Base-by-base conservation (phyloP, 768 basidiomycete species). In the Tulasnella sp. region DNA sequence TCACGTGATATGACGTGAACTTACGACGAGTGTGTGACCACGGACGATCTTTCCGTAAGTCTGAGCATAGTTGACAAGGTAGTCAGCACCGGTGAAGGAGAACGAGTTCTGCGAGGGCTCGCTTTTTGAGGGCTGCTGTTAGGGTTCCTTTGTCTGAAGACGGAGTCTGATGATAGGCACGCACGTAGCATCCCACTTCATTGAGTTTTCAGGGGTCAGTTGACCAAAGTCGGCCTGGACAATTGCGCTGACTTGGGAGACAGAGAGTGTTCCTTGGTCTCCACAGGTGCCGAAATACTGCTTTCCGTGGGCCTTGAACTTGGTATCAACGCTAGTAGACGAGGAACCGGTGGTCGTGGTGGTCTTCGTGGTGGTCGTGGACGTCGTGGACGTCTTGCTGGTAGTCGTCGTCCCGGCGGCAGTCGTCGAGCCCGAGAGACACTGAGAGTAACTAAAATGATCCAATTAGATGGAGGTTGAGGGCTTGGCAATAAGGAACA, bases 161-260 rank as follows among this genome's bases (percentile, higher is more conserved):
- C 6, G 1, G 29, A 31, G 7, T 40, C 36, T 22, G 12, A 75
- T 25, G 37, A 40, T 15, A 14, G 31, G 25, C 58, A 49, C 72
- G 40, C 14, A 68, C 67, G 64, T 67, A 25, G 72, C 64, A 70
- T 76, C 40, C 40, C 49, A 75, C 25, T 77, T 76, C 76, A 74
- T 77, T 11, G 39, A 68, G 67, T 79, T 79, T 37, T 79, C 79
- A 67, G 79, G 79, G 5, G 78, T 79, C 19, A 79, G 42, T n/a
- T 73, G 72, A 34, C 71, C 76, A 68, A 79, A 79, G 19, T 79
- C 69, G 14, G 69, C 58, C 42, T 72, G 36, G 22, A 79, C 17
- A 49, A 79, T 73, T 36, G 67, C 71, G 19, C 37, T 34, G 67
- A 77, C 77, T 72, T 73, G 74, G 17, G 74, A 58, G 37, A 39